Evolutionary conservation across 1,284 basidiomycete species (phyloP), one percentile per base, ranked within the genome.

Genomic region (Earliella scabrosa): DNA sequence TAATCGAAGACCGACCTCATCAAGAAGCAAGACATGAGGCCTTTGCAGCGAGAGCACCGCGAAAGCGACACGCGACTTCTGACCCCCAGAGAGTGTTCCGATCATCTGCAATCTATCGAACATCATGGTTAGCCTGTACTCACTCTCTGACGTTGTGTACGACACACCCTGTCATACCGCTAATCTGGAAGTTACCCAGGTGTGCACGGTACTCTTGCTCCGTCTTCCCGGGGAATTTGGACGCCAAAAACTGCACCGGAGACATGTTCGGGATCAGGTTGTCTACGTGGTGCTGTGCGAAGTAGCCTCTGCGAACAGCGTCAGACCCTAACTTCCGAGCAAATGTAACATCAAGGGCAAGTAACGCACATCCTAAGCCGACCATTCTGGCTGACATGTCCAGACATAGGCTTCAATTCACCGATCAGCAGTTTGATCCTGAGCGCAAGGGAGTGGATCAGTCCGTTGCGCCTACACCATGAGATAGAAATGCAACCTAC

Each of bases 121-220:
- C 21, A 23, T 11, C 13, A 29, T 31, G 8, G 41, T 24, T 4
- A 54, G 8, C 13, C 31, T 26, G 36, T 13, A n/a, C 21, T 10
- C 13, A 13, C 27, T 11, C 24, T n/a, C 8, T 18, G 21, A 26
- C 11, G 43, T 14, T 23, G 7, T 1, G 16, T 11, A 13, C 35
- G 4, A 65, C 76, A 40, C 54, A 87, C 82, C 95, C 95, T 1
- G 95, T 98, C 83, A 97, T 90, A 52, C 96, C 97, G 58, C 93
- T 98, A 68, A 98, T 97, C 65, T 98, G 97, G 77, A 99, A 99
- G 56, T 95, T 94, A n/a, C 97, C 97, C 14, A 99, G 81, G 77
- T 98, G 97, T 35, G 77, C 76, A 60, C 97, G 86, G 73, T 99
- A 99, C 73, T 99, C 97, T 71, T 98, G 97, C 73, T 98, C 97